phyloP scores from a whole-genome alignment of 1,284 basidiomycete genomes.

The Quambalaria eucalypti region DNA sequence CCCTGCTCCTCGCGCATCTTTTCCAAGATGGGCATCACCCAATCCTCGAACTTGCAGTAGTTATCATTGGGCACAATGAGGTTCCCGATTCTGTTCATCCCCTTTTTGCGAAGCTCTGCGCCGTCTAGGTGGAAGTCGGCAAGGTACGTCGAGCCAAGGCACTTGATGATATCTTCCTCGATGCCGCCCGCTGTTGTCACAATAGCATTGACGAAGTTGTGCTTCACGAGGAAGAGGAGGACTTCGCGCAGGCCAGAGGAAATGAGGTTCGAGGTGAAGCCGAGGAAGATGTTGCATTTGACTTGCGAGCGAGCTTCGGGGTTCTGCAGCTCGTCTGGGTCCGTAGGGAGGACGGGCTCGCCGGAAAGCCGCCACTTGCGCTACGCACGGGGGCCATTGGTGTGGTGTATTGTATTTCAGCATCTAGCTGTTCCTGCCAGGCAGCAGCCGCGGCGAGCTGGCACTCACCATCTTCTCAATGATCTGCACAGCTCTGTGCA shows the following conservation, averaged over 20 bases:
- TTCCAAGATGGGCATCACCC: slow-evolving; percentile 90
- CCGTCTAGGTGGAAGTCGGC: slow-evolving; percentile 81
- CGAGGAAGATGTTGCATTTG: slow-evolving; percentile 81
- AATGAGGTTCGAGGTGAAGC: slow-evolving; percentile 96
- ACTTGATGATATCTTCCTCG: slow-evolving; percentile 99
- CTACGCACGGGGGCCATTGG: slow-evolving; percentile 3
- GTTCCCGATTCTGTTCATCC: slow-evolving; percentile 96
- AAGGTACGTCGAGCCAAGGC: slow-evolving; percentile 86
- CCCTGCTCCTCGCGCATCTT: slow-evolving; percentile 84
- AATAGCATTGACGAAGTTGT: slow-evolving; percentile 78
- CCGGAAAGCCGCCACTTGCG: slow-evolving; percentile 30
- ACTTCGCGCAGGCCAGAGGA: slow-evolving; percentile 93
- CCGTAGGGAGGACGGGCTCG: slow-evolving; percentile 16
- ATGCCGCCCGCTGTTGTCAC: slow-evolving; percentile 97
- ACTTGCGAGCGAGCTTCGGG: slow-evolving; percentile 60
- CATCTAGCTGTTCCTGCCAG: background rate
- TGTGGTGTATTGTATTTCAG: background rate
- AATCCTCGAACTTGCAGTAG: slow-evolving; percentile 98
- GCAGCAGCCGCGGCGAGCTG: background rate
- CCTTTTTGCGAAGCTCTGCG: slow-evolving; percentile 70
- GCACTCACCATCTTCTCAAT: slow-evolving; percentile 73
- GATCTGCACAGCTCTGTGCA: slow-evolving; percentile 79
- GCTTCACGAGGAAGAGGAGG: slow-evolving; percentile 83
- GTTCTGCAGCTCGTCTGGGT: slow-evolving; percentile 38
- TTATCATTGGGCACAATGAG: slow-evolving; percentile 95